These are phyloP conservation scores for Debaryomyces sp. DNA, from an alignment of 1,139 yeast genomes.

Conservation along the genomic window DNA sequence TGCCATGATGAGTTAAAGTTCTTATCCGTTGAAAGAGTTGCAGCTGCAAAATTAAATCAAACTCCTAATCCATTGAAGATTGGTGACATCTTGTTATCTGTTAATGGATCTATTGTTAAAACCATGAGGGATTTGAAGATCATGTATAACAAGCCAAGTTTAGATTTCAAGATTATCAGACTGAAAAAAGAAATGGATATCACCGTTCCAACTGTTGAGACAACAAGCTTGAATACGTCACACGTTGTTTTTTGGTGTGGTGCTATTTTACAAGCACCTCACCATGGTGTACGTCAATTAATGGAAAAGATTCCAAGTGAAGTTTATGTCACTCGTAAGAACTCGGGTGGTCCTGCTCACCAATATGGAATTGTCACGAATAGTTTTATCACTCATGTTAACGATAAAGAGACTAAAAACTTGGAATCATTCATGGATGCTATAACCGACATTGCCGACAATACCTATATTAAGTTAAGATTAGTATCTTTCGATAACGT, in stretches of 20 bases:
- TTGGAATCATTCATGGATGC: slow-evolving; percentile 65
- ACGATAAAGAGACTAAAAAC: slow-evolving; percentile 72
- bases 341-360: slow-evolving; percentile 82
- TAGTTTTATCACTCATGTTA: slow-evolving; percentile 86
- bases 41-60: slow-evolving; percentile 45
- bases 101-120: slow-evolving; percentile 65
- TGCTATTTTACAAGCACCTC: slow-evolving; percentile 62
- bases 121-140: slow-evolving; percentile 67
- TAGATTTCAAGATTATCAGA: slow-evolving; percentile 68
- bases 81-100: slow-evolving; percentile 76
- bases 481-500: slow-evolving; percentile 82
- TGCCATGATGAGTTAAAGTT: slow-evolving; percentile 69
- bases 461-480: slow-evolving; percentile 78
- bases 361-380: slow-evolving; percentile 82
- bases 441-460: slow-evolving; percentile 70
- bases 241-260: slow-evolving; percentile 83
- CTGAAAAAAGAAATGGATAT: slow-evolving; percentile 51
- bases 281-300: slow-evolving; percentile 58
- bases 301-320: slow-evolving; percentile 79
- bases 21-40: slow-evolving; percentile 69
- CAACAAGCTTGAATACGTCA: slow-evolving; percentile 61
- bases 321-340: slow-evolving; percentile 74
- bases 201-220: slow-evolving; percentile 62
- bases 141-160: slow-evolving; percentile 46
- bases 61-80: slow-evolving; percentile 40